Conservation (phyloP, 768 basidiomycete species). For the Thelephora aurantiotincta region DNA sequence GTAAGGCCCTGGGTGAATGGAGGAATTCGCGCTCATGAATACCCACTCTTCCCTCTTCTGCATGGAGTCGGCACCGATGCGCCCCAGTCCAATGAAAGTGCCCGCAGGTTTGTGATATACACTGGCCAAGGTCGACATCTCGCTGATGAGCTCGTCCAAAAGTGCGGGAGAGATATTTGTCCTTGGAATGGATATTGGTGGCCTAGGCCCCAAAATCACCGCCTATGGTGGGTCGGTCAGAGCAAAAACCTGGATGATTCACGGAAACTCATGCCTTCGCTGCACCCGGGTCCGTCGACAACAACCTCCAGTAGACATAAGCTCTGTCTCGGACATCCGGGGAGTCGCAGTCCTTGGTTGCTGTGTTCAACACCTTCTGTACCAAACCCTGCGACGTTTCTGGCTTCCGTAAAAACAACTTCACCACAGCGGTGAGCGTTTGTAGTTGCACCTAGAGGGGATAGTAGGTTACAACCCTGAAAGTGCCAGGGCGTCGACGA, state of each 20-base stretch:
- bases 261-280: slow-evolving; percentile 54
- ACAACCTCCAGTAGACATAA: slow-evolving; percentile 93
- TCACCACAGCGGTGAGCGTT: slow-evolving; percentile 90
- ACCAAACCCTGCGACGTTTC: slow-evolving; percentile 87
- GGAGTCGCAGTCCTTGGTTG: slow-evolving; percentile 94
- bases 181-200: slow-evolving; percentile 85
- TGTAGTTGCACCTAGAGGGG: slow-evolving; percentile 39
- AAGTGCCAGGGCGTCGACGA: not conserved
- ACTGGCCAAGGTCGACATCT: slow-evolving; percentile 81
- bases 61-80: slow-evolving; percentile 73
- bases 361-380: slow-evolving; percentile 82
- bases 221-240: slow-evolving; percentile 24
- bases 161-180: slow-evolving; percentile 81
- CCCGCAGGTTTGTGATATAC: slow-evolving; percentile 96
- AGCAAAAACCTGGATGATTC: not conserved
- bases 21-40: not conserved
- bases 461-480: not conserved
- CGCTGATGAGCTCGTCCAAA: slow-evolving; percentile 82
- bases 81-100: slow-evolving; percentile 88
- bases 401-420: slow-evolving; percentile 90
- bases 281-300: slow-evolving; percentile 89
- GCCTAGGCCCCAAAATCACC: slow-evolving; percentile 83
- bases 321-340: slow-evolving; percentile 95
- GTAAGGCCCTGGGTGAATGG: not conserved
- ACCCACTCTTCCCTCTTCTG: slow-evolving; percentile 50